These are phyloP conservation scores for Penicillium palitans DNA, from an alignment of 2,329 filamentous ascomycete species.

Conservation along the genomic window DNA sequence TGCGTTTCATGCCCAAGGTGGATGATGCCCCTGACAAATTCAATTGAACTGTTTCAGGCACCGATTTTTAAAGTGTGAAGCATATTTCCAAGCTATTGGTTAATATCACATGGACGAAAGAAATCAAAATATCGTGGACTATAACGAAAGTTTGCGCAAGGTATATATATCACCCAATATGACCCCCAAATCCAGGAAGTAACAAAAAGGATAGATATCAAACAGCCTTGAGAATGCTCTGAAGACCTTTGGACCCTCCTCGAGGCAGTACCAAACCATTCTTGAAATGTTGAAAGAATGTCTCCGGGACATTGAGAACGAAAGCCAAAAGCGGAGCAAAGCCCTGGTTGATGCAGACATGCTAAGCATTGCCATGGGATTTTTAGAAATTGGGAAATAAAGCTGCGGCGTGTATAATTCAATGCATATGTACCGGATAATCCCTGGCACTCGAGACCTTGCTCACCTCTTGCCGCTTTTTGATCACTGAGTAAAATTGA, in stretches of 20 bases:
- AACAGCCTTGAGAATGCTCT: slow-evolving; percentile 45
- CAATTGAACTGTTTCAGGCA: not conserved
- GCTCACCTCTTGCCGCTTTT: too few species aligned
- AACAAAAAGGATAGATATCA: slow-evolving; percentile 36
- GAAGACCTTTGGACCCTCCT: slow-evolving; percentile 41
- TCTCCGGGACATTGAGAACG: slow-evolving; percentile 32
- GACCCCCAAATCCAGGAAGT: not conserved
- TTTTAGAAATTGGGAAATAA: slow-evolving; percentile 32
- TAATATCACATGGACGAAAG: not conserved
- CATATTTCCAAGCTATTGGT: not conserved
- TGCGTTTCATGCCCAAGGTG: not conserved
- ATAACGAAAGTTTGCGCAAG: slow-evolving; percentile 23
- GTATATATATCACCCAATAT: slow-evolving; percentile 9
- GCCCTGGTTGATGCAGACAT: slow-evolving; percentile 32
- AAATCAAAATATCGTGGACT: slow-evolving; percentile 9
- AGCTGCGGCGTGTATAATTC: not conserved
- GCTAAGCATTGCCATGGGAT: slow-evolving; percentile 36
- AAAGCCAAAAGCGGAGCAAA: slow-evolving; percentile 4
- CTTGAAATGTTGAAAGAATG: slow-evolving; percentile 38
- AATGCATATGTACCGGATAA: not conserved
- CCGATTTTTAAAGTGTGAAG: not conserved
- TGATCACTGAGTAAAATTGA: too few species aligned
- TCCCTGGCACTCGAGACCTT: too few species aligned
- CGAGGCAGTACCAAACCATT: slow-evolving; percentile 40
- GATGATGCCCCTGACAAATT: not conserved